A percentile compares a stretch with the other conserved stretches of the same genome.
Conservation (phyloP, 208 protist species). For the Crithidia bombi region DNA sequence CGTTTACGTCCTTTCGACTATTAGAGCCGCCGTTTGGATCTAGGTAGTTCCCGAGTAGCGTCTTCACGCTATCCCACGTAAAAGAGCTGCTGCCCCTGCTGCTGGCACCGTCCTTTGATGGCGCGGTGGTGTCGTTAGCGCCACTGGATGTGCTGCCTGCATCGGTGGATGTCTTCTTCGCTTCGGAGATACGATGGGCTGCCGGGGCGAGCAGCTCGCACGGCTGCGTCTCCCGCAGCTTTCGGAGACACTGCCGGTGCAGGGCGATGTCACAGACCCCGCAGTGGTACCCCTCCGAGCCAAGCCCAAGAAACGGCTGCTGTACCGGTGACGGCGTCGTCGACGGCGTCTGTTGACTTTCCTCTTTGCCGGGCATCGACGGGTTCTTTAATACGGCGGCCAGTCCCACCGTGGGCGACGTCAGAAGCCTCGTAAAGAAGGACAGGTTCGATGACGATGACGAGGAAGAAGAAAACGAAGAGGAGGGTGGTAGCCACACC, state of each 20-base stretch:
- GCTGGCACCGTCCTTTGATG: not conserved
- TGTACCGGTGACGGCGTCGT: constrained; percentile 1
- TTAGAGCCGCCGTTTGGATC: constrained; percentile 6
- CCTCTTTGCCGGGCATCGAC: not conserved
- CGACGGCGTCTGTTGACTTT: not conserved
- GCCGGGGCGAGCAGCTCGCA: constrained; percentile 28
- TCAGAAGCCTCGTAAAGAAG: constrained; percentile 8
- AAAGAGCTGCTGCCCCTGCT: constrained; percentile 14
- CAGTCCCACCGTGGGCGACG: not conserved
- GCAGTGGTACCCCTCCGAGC: constrained; percentile 50
- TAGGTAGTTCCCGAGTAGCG: constrained; percentile 23
- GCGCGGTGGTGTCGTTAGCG: not conserved
- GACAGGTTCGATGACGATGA: not conserved
- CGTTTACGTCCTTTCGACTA: constrained; percentile 34
- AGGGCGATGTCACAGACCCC: constrained; percentile 37
- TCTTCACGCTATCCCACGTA: constrained; percentile 21
- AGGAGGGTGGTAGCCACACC: constrained; percentile 18
- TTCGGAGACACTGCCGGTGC: constrained; percentile 47
- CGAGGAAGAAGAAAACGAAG: not conserved
- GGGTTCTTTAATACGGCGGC: not conserved
- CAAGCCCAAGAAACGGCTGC: constrained; percentile 46
- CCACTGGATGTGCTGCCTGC: not conserved
- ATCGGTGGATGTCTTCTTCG: not conserved
- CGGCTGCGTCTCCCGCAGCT: constrained; percentile 23
- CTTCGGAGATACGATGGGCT: constrained; percentile 12